Conservation (phyloP, 768 basidiomycete genomes). For the Russula vinacea region DNA sequence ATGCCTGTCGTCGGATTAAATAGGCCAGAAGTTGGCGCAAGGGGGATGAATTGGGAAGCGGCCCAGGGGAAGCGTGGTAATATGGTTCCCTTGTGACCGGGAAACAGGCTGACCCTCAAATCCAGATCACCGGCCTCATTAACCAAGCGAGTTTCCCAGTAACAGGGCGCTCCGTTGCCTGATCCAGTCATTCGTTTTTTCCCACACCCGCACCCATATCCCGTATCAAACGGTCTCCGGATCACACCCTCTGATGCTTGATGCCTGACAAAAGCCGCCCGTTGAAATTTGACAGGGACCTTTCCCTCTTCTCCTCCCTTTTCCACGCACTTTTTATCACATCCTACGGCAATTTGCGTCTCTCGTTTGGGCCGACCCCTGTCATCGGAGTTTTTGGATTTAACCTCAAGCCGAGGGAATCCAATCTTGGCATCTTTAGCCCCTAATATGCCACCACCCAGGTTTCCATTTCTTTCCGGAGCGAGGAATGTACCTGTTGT, state of each 20-base stretch:
- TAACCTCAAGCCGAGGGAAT: neutral
- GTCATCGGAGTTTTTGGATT: constrained; percentile 3
- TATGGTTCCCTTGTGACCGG: constrained; percentile 15
- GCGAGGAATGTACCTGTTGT: neutral
- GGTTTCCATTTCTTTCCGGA: neutral
- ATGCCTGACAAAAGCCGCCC: constrained; percentile 6
- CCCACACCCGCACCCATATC: neutral
- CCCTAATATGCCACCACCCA: neutral
- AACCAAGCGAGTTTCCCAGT: constrained; percentile 13
- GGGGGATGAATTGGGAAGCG: constrained; percentile 13
- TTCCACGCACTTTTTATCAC: constrained; percentile 5
- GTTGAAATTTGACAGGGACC: constrained; percentile 8
- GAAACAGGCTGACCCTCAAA: constrained; percentile 12
- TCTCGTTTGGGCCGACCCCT: neutral
- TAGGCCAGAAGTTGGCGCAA: constrained; percentile 28
- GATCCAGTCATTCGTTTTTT: constrained; percentile 13
- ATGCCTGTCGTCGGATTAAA: constrained; percentile 16
- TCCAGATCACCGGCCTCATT: constrained; percentile 11
- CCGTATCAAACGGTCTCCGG: neutral
- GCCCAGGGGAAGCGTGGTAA: no score
- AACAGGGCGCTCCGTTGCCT: constrained; percentile 26
- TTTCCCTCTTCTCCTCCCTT: neutral
- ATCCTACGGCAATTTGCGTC: constrained; percentile 13
- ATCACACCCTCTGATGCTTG: constrained; percentile 8
- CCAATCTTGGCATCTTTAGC: neutral